Evolutionary conservation across 495 filamentous ascomycete species (phyloP), one percentile per base, ranked within the genome.

Genomic region (Rhypophila decipiens): DNA sequence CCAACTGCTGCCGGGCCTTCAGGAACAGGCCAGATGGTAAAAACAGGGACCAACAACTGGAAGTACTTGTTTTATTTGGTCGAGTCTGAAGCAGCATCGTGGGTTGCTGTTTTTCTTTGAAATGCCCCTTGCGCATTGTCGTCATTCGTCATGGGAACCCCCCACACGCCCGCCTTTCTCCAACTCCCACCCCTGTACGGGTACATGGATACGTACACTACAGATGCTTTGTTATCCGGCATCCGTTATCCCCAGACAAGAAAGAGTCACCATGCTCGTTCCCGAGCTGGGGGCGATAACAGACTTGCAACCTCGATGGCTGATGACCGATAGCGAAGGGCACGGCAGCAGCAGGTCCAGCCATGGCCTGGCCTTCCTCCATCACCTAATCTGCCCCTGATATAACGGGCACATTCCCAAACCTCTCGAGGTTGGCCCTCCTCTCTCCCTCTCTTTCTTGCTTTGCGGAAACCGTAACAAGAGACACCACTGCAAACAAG

Each of bases 61-160:
- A n/a, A n/a, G n/a, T n/a, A n/a, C n/a, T n/a, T n/a, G n/a, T n/a
- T n/a, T n/a, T n/a, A n/a, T n/a, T n/a, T n/a, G n/a, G n/a, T n/a
- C n/a, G n/a, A n/a, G n/a, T n/a, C n/a, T n/a, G n/a, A n/a, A n/a
- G n/a, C n/a, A n/a, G n/a, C n/a, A n/a, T n/a, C n/a, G n/a, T n/a
- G n/a, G n/a, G n/a, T 5, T 37, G 35, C 5, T 37, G 15, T 37
- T 15, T 17, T 9, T 37, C 35, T 17, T 17, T 37, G 35, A 17
- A 5, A 5, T 9, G 18, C 5, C n/a, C 35, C 35, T 9, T 9
- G 35, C 9, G 15, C 36, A 20, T 36, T 47, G 34, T 47, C 44
- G 44, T 47, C 44, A 47, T 37, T 34, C 20, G 39, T 42, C 39
- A 49, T 38, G 37, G 38, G 22, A 37, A 49, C 39, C 27, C 46